A percentile compares a stretch with the other conserved stretches of the same genome.
Evolutionary conservation across 768 basidiomycete species (phyloP).

Genomic region (Lactarius deliciosus): DNA sequence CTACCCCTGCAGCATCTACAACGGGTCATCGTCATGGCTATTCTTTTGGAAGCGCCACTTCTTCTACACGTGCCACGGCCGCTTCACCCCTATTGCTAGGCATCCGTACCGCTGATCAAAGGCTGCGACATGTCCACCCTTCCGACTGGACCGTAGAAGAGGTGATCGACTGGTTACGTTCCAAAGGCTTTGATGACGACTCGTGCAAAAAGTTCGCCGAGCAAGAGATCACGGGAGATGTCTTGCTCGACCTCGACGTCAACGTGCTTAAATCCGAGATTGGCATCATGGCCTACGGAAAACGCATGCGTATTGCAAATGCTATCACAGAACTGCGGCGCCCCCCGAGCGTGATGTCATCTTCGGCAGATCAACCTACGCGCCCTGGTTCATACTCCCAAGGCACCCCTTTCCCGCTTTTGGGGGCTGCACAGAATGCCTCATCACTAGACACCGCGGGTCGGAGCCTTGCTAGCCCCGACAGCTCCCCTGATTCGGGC

Average conservation of each 20-base stretch:
- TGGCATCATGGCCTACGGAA: constrained; percentile 91
- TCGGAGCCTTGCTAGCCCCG: constrained; percentile 34
- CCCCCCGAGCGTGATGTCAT: constrained; percentile 58
- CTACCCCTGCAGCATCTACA: constrained; percentile 36
- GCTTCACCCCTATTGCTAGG: constrained; percentile 9
- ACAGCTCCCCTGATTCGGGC: constrained; percentile 37
- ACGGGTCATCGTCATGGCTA: constrained; percentile 32
- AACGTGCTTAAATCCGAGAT: constrained; percentile 91
- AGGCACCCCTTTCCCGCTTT: constrained; percentile 22
- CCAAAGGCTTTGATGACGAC: constrained; percentile 80
- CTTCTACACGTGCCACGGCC: constrained; percentile 14
- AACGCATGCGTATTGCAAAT: constrained; percentile 89
- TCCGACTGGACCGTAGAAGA: constrained; percentile 86
- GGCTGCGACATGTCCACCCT: constrained; percentile 42
- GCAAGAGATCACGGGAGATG: constrained; percentile 98
- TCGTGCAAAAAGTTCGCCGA: constrained; percentile 88
- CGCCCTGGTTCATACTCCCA: constrained; percentile 39
- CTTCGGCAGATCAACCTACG: constrained; percentile 36
- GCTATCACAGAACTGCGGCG: constrained; percentile 86
- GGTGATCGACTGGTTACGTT: constrained; percentile 84
- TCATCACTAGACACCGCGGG: constrained; percentile 30
- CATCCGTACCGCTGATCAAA: constrained; percentile 24
- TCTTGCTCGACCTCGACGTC: constrained; percentile 90
- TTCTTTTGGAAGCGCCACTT: constrained; percentile 20
- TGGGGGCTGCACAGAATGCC: constrained; percentile 29